Conservation (phyloP, 306 rosid genomes). For the Benincasa hispida region DNA sequence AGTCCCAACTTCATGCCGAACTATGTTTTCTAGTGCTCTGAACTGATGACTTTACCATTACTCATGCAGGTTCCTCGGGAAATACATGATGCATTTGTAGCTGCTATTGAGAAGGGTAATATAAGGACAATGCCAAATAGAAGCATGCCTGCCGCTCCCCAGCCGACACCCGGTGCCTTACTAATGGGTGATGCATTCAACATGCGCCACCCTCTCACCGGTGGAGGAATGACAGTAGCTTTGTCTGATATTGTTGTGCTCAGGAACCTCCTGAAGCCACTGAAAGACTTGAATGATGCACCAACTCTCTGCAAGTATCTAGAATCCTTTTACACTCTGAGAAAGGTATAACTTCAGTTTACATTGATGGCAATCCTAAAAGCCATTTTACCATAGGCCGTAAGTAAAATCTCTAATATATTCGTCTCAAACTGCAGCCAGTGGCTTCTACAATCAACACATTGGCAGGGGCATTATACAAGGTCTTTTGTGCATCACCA, state of each 20-base stretch:
- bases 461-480: conserved; percentile 86
- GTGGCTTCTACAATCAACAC: conserved; percentile 93
- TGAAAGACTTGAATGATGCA: conserved; percentile 56
- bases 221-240: conserved; percentile 98
- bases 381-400: not conserved
- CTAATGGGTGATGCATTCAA: conserved; percentile 97
- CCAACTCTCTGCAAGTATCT: conserved; percentile 74
- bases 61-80: conserved; percentile 58
- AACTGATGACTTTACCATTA: not conserved
- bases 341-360: conserved; percentile 41
- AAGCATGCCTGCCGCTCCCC: conserved; percentile 96
- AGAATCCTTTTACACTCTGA: conserved; percentile 73
- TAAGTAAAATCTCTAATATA: not conserved
- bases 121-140: conserved; percentile 93
- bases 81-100: conserved; percentile 58
- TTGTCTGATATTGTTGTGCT: conserved; percentile 83
- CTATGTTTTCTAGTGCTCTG: not conserved
- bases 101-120: conserved; percentile 71
- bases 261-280: conserved; percentile 71
- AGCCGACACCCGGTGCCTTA: conserved; percentile 88
- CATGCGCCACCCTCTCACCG: conserved; percentile 96
- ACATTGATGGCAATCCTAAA: not conserved
- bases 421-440: conserved; percentile 38
- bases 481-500: conserved; percentile 85
- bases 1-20: not conserved